A percentile compares a stretch with the other conserved stretches of the same genome.
phyloP scores from a whole-genome alignment of 805 yeast genomes.

The Debaryomyces maramus region DNA sequence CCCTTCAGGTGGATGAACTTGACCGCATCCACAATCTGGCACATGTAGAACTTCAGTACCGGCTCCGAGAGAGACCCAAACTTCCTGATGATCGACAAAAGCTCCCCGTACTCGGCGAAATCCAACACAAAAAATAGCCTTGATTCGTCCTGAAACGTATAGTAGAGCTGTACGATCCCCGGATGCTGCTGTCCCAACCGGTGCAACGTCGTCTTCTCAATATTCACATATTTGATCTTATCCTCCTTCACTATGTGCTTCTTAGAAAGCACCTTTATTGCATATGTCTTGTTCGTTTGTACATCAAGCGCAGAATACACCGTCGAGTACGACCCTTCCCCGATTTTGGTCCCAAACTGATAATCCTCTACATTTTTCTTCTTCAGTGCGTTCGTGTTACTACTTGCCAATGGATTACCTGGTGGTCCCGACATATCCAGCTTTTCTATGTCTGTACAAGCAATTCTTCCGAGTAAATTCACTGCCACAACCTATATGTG shows the following conservation, averaged over 20 bases:
- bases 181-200: slow-evolving; percentile 85
- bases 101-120: slow-evolving; percentile 93
- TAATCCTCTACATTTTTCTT: slow-evolving; percentile 76
- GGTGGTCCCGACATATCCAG: slow-evolving; percentile 1
- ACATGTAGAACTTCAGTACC: slow-evolving; percentile 76
- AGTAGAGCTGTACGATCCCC: slow-evolving; percentile 87
- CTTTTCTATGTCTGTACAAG: too few species aligned
- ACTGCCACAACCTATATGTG: too few species aligned
- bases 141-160: slow-evolving; percentile 91
- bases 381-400: slow-evolving; percentile 2
- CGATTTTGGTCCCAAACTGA: slow-evolving; percentile 82
- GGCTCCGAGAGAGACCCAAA: slow-evolving; percentile 74
- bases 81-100: slow-evolving; percentile 73
- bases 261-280: slow-evolving; percentile 88
- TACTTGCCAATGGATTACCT: neutral
- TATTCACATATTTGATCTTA: slow-evolving; percentile 92
- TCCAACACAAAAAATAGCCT: slow-evolving; percentile 90
- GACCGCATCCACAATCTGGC: slow-evolving; percentile 88
- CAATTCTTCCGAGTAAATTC: too few species aligned
- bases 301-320: slow-evolving; percentile 84
- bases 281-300: slow-evolving; percentile 73
- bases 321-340: slow-evolving; percentile 95
- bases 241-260: slow-evolving; percentile 91
- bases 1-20: slow-evolving; percentile 86
- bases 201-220: slow-evolving; percentile 88